Conservation (phyloP, 257 asterid species). For the Ocimum tenuiflorum region DNA sequence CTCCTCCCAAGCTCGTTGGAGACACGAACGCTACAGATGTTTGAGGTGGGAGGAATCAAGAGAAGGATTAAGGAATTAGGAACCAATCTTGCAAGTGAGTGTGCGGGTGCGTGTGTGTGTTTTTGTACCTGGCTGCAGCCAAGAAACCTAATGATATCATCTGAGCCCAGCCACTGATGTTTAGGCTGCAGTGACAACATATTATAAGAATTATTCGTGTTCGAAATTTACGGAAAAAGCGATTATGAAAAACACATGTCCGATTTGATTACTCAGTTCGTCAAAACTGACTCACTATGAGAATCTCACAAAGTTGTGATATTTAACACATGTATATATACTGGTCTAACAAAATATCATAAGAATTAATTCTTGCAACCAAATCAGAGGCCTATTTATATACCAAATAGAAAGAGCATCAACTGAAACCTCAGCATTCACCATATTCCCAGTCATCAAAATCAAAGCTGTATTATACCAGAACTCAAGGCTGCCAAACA, state of each 20-base stretch:
- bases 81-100: background rate
- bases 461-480: conserved; percentile 56
- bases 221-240: too few species aligned
- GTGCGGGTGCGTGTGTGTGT: background rate
- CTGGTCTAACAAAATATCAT: too few species aligned
- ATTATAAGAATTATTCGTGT: background rate
- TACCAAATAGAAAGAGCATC: conserved; percentile 74
- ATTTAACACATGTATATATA: too few species aligned
- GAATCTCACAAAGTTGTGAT: too few species aligned
- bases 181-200: conserved; percentile 34
- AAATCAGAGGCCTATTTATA: too few species aligned
- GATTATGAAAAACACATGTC: too few species aligned
- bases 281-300: too few species aligned
- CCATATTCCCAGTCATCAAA: conserved; percentile 53
- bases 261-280: too few species aligned
- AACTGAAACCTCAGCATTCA: conserved; percentile 51
- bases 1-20: conserved; percentile 61
- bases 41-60: background rate
- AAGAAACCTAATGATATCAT: conserved; percentile 59
- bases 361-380: too few species aligned
- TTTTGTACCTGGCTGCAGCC: conserved; percentile 49
- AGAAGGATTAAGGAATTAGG: background rate
- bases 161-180: conserved; percentile 61
- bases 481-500: conserved; percentile 45
- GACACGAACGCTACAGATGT: conserved; percentile 46